Evolutionary conservation across 257 asterid species (phyloP), one percentile per base, ranked within the genome.

Genomic region (Striga asiatica): DNA sequence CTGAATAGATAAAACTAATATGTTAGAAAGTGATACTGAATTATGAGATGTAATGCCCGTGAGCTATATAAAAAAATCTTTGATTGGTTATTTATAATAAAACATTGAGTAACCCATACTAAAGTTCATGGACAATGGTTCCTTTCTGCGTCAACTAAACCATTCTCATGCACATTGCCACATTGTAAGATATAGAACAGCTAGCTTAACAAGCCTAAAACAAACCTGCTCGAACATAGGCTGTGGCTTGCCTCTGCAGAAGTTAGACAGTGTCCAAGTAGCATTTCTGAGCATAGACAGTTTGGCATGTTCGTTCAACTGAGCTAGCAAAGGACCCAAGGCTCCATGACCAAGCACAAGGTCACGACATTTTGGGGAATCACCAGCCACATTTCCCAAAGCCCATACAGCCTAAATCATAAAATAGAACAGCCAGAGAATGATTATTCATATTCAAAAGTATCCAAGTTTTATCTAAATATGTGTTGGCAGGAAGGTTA

Each of bases 191-290:
- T n/a, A n/a, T n/a, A n/a, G 18, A 12, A 39, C 14, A 39, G 14
- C 13, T 11, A 39, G 20, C 1, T 13, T 4, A 4, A 9, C 20
- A 8, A 39, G 14, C n/a, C n/a, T n/a, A n/a, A 38, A 13, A 17
- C 45, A 42, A 42, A 88, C 97, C 92, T 81, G 95, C 82, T 89
- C 95, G 66, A 89, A 85, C 11, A 76, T 76, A 60, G 97, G 97
- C 51, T 81, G 97, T 19, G 97, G 97, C 73, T 89, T 89, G 78
- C 97, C 97, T 54, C 97, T 72, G 78, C 97, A 89, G 73, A 89
- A 83, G 75, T 89, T 89, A 16, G 97, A 88, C 39, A 88, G 54
- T 11, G 97, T 82, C 97, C 97, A 88, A 9, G 97, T 88, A 34
- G 97, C 95, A 67, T 85, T 89, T 73, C 97, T 79, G 68, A 89